Conservation (phyloP, 1,284 basidiomycete species). For the Boletus subluridellus region DNA sequence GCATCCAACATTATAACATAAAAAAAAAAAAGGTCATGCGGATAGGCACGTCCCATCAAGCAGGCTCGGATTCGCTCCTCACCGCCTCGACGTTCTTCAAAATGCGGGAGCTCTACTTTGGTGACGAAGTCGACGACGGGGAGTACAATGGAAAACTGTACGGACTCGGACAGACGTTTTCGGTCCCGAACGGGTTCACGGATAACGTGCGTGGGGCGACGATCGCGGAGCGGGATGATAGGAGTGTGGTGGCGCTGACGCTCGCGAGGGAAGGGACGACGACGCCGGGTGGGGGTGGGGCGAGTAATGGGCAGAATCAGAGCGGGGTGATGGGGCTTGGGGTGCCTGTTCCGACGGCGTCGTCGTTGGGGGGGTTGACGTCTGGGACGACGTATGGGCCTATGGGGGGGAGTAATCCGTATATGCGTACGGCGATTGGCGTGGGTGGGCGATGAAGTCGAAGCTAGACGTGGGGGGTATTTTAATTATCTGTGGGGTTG, state of each 20-base stretch:
- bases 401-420: conserved; percentile 57
- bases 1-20: neutral
- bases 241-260: conserved; percentile 39
- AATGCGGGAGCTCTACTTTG: conserved; percentile 89
- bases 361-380: conserved; percentile 39
- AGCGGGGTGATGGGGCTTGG: conserved; percentile 38
- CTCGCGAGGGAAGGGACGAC: conserved; percentile 42
- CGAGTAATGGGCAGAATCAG: conserved; percentile 34
- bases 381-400: conserved; percentile 54
- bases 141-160: conserved; percentile 77
- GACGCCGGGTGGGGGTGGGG: conserved; percentile 44
- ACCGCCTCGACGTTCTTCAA: conserved; percentile 96
- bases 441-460: conserved; percentile 50
- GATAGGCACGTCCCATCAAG: conserved; percentile 92
- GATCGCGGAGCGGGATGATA: conserved; percentile 73
- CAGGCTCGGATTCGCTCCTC: conserved; percentile 92
- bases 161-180: conserved; percentile 73
- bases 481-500: conserved; percentile 9
- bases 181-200: conserved; percentile 57
- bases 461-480: neutral
- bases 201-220: conserved; percentile 67
- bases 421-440: conserved; percentile 60
- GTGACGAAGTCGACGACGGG: conserved; percentile 76
- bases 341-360: conserved; percentile 30
- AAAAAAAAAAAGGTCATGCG: conserved; percentile 44